Evolutionary conservation across 345 rosid species (phyloP), one percentile per base, ranked within the genome.

Genomic region (Pugionium cornutum): DNA sequence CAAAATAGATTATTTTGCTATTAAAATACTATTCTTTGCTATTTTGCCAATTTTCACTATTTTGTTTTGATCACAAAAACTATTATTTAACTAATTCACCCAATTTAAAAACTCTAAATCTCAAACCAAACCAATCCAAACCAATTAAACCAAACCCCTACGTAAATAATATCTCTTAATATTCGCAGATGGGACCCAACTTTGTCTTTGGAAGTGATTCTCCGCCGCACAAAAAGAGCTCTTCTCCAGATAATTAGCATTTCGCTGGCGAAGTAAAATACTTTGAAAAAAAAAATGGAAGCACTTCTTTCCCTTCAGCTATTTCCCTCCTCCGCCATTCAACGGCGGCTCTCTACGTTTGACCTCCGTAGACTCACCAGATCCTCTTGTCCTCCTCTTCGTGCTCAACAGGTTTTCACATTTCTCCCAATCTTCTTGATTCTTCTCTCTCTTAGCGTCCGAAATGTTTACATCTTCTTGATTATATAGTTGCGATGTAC

Each of bases 351-450:
- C 36, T 75, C 78, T 11, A 5, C 63, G 8, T 48, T 75, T 75
- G 66, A 67, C 65, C 50, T 44, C 4, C 69, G 40, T 25, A 62
- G 66, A 47, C 70, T 50, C 8, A 61, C 27, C 55, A 69, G 48
- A 47, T 7, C 70, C 53, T 65, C 72, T 44, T 69, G 47, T 25
- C 18, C 76, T 33, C 74, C 78, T 53, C 64, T 82, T 60, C 84
- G 79, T 56, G 87, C 86, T 73, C 85, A 82, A 43, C 76, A 81
- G 85, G 92, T 79, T 43, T 29, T 25, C 47, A 26, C 41, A 5
- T 37, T 28, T 58, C 52, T 69, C 67, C 4, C 8, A 46, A 40
- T 51, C 51, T 53, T 31, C 48, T 31, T n/a, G 31, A 2, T 31
- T 51, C 7, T 18, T 10, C 6, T 42, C 7, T 4, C 10, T 32